These are phyloP conservation scores for Eremothecium gossypii DNA, from an alignment of 1,139 yeast species.

Conservation along the genomic window DNA sequence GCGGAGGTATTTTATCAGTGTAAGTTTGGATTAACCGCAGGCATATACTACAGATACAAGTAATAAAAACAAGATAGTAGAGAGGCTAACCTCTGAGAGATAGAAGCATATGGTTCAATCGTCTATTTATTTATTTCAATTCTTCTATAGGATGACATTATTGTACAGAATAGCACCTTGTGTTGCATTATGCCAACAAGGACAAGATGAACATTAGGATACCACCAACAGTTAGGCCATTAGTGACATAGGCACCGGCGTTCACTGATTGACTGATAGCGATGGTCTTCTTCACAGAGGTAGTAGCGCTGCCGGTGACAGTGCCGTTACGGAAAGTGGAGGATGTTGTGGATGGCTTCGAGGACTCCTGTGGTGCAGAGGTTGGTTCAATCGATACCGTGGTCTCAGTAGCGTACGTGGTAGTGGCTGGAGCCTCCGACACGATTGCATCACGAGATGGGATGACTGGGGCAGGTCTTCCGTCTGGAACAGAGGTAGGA, in stretches of 20 bases:
- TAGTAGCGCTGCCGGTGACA: not conserved
- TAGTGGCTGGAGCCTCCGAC: constrained; percentile 1
- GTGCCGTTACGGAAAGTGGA: not conserved
- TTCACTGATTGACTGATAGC: constrained; percentile 3
- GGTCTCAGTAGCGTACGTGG: not conserved
- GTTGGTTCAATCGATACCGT: not conserved
- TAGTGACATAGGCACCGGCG: constrained; percentile 2
- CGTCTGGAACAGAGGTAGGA: not conserved
- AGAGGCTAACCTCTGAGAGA: no score
- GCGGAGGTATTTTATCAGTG: no score
- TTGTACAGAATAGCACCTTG: not conserved
- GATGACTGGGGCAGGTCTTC: no score
- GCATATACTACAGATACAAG: no score
- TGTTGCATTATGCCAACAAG: constrained; percentile 2
- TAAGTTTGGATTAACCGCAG: no score
- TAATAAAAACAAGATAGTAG: no score
- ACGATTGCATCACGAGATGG: constrained; percentile 1
- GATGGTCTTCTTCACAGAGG: not conserved
- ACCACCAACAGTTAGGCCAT: constrained; percentile 4
- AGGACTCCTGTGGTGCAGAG: not conserved
- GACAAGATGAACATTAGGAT: constrained; percentile 3
- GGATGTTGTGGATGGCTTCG: not conserved
- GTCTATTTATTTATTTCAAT: constrained; percentile 2
- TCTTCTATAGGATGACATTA: not conserved
- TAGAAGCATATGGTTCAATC: not conserved